phyloP scores from a whole-genome alignment of 2,329 filamentous ascomycete genomes.

The Pseudogymnoascus sp. region DNA sequence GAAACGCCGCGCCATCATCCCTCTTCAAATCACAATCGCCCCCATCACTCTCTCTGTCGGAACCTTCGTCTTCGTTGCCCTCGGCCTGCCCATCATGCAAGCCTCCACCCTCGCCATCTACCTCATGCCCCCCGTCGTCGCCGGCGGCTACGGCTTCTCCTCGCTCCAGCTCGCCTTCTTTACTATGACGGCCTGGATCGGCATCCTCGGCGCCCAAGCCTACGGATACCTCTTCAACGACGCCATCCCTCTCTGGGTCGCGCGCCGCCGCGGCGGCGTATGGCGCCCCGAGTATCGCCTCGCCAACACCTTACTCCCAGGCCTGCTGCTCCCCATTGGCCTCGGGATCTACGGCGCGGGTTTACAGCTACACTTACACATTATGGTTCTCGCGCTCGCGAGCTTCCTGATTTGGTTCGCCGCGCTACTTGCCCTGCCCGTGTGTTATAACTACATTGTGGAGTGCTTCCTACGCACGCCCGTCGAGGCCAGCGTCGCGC shows the following conservation, averaged over 20 bases:
- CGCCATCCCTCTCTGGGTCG: constrained; percentile 9
- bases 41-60: constrained; percentile 1
- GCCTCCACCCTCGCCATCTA: constrained; percentile 8
- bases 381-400: constrained; percentile 32
- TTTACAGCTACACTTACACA: constrained; percentile 34
- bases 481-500: constrained; percentile 28
- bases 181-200: constrained; percentile 5
- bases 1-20: background rate
- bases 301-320: constrained; percentile 24
- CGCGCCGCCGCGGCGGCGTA: constrained; percentile 18
- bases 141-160: constrained; percentile 11
- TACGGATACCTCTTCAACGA: constrained; percentile 9
- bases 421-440: constrained; percentile 26
- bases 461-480: constrained; percentile 31
- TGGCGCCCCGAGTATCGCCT: constrained; percentile 36
- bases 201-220: constrained; percentile 7
- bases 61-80: constrained; percentile 6
- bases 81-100: constrained; percentile 9
- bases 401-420: constrained; percentile 34
- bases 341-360: constrained; percentile 32
- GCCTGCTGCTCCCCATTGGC: constrained; percentile 28
- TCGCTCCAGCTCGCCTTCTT: constrained; percentile 9
- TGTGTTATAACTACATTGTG: constrained; percentile 20
- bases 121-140: constrained; percentile 6
- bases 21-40: background rate